Base-by-base conservation (phyloP, 768 basidiomycete species). In the Clathrus columnatus region DNA sequence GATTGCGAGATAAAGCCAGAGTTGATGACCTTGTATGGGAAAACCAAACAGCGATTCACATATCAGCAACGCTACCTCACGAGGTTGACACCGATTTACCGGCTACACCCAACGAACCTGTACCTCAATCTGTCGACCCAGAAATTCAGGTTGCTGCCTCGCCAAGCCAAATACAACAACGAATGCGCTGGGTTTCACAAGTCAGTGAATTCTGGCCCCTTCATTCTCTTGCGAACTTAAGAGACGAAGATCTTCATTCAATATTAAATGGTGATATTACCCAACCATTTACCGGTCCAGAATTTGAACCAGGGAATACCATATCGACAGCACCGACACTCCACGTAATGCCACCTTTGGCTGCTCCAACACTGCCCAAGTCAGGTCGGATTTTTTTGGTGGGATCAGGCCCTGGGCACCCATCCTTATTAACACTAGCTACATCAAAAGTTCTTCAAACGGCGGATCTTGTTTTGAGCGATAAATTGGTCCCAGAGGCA, bases 131-230 rank as follows among this genome's bases (percentile, higher is more conserved):
- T 61, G 10, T 67, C 26, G 61, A 56, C 16, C 60, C 62, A 29
- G 69, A 70, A 50, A 59, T 20, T 6, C 18, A 52, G 24, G 30
- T 28, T 46, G 45, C 46, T 29, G 62, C 47, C 56, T 27, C 44
- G 74, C 51, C 18, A 41, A 24, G 56, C 58, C 21, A 61, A 21
- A 71, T 78, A 51, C 74, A 70, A 56, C 75, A 92, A 28, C 75
- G 87, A 16, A 89, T 96, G 80, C 82, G 85, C 67, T 97, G 92
- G 91, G 85, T 96, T 2, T 84, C 91, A 0, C 95, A 97, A 66
- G 80, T 98, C 61, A 94, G 91, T 75, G 94, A 97, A 67, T 97
- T 96, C 67, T 97, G 92, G 90, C 85, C 91, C 0, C 74, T 93
- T 48, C 77, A 85, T 10, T 81, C 79, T 42, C 77, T 97, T 7